Evolutionary conservation across 140 eudicot species (phyloP), one percentile per base, ranked within the genome.

Genomic region (Anethum foeniculum): DNA sequence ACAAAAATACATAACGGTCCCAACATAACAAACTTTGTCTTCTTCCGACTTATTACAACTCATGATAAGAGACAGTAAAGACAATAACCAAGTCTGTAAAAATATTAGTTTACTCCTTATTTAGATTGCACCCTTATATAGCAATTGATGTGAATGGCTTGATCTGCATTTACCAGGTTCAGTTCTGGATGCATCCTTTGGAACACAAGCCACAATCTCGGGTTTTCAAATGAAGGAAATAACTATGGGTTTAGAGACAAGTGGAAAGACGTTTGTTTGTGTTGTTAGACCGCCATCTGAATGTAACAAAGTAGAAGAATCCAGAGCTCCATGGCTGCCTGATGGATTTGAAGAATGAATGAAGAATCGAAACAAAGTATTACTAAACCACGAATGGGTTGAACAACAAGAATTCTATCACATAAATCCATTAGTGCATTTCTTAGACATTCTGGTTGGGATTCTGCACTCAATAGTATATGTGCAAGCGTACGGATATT

Each of bases 381-480:
- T 90, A 62, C 9, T 93, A 69, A 89, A 88, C 81, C 84, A 80
- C 7, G 39, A 82, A 16, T 91, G 96, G 93, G 97, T 88, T 0
- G 92, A 97, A 19, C 96, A 91, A 41, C 21, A 88, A 85, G 96
- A 91, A 90, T 93, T 21, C 81, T 91, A 14, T 80, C 89, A 14
- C 93, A 90, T 77, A 58, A 38, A 48, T 86, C 97, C 21, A 90
- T 86, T 0, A 93, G 89, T 5, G 97, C 89, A 13, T 90, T 91
- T 64, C 68, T 93, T 73, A 91, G 85, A 21, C 92, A 93, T 81
- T 90, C 92, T 25, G 96, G 98, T 25, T 93, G 97, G 93, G 91
- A 90, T 74, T 90, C 97, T 12, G 81, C 85, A 67, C 44, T 86
- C 88, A 96, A 91, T 81, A 84, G 93, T 76, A 74, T 91, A 75